phyloP scores from a whole-genome alignment of 441 rosid genomes.

The Francoa sonchifolia region DNA sequence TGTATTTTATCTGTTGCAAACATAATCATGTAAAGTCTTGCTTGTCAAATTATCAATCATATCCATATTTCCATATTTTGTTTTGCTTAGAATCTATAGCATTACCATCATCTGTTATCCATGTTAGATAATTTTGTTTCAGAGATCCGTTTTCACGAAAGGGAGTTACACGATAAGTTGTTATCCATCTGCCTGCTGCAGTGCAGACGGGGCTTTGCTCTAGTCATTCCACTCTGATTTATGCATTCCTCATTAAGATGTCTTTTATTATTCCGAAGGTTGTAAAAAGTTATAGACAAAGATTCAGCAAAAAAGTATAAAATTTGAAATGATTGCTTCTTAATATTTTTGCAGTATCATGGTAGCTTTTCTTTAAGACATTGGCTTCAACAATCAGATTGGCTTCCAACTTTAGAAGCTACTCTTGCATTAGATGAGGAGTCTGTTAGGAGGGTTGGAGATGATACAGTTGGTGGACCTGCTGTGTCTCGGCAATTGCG shows the following conservation, averaged over 20 bases:
- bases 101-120: background rate
- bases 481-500: constrained; percentile 77
- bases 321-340: constrained; percentile 1
- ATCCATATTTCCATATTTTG: background rate
- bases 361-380: constrained; percentile 91
- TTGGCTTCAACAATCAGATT: constrained; percentile 87
- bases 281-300: background rate
- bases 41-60: too few species aligned
- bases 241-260: too few species aligned
- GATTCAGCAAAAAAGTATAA: background rate
- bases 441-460: constrained; percentile 76
- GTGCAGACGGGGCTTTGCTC: too few species aligned
- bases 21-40: background rate
- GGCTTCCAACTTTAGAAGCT: constrained; percentile 96
- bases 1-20: background rate
- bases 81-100: background rate
- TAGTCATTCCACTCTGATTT: too few species aligned
- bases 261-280: background rate
- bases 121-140: background rate
- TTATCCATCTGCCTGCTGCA: too few species aligned
- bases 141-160: too few species aligned
- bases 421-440: constrained; percentile 94
- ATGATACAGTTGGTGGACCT: constrained; percentile 91
- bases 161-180: too few species aligned
- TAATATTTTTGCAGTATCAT: constrained; percentile 47